phyloP scores from a whole-genome alignment of 257 asterid genomes.

The Prunella vulgaris region DNA sequence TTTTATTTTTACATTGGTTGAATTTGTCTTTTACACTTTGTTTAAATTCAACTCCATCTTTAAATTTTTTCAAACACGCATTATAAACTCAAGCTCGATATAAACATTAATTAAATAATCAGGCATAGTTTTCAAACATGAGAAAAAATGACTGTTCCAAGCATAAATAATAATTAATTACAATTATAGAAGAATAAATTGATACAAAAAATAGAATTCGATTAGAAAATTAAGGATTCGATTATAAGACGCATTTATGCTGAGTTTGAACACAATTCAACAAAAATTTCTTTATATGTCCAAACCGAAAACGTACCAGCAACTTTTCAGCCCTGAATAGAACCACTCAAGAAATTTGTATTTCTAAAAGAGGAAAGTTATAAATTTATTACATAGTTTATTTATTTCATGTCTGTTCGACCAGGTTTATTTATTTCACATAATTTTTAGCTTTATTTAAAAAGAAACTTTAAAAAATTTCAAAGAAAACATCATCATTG shows the following conservation, averaged over 20 bases:
- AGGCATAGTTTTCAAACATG: background rate
- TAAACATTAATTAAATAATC: no score
- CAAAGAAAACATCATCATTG: background rate
- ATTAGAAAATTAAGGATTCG: conserved; percentile 15
- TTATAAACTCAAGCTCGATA: no score
- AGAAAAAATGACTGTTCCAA: background rate
- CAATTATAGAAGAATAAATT: background rate
- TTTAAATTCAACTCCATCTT: no score
- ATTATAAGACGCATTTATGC: conserved; percentile 22
- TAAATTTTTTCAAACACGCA: background rate
- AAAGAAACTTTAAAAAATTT: no score
- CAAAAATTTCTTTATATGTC: conserved; percentile 14
- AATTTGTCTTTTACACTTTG: no score
- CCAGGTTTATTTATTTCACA: background rate
- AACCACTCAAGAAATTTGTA: background rate
- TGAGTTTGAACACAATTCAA: conserved; percentile 14
- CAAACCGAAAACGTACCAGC: conserved; percentile 18
- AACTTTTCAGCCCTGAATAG: background rate
- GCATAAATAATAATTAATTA: background rate
- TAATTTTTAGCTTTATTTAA: background rate
- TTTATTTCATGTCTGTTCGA: background rate
- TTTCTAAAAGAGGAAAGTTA: conserved; percentile 6
- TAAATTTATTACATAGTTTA: background rate
- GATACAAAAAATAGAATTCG: conserved; percentile 6
- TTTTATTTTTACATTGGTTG: no score